These are phyloP conservation scores for Orbilia javanica DNA, from an alignment of 2,329 filamentous ascomycete genomes.

Conservation along the genomic window DNA sequence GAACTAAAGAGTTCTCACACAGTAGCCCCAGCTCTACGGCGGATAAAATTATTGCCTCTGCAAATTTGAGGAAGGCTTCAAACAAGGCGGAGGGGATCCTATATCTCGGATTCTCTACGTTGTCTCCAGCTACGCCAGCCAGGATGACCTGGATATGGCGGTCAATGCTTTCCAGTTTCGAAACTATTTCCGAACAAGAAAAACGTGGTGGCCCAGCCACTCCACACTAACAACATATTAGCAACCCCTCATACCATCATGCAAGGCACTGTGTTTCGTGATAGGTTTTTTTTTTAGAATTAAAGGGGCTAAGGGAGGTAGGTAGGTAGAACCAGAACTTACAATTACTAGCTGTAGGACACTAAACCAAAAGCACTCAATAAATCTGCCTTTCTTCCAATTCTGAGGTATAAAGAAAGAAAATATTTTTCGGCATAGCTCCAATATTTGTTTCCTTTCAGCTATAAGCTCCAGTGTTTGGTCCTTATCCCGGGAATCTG, in stretches of 20 bases:
- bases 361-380: slow-evolving; percentile 34
- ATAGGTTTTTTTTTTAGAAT: too few species aligned
- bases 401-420: slow-evolving; percentile 35
- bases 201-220: neutral
- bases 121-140: slow-evolving; percentile 33
- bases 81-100: slow-evolving; percentile 33
- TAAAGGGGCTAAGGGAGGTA: too few species aligned
- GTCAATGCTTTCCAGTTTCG: slow-evolving; percentile 12
- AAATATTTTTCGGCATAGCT: slow-evolving; percentile 24
- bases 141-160: slow-evolving; percentile 17
- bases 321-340: too few species aligned
- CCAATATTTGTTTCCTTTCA: neutral
- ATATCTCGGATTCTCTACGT: slow-evolving; percentile 33
- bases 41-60: neutral
- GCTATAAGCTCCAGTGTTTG: neutral
- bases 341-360: slow-evolving; percentile 15
- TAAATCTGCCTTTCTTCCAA: slow-evolving; percentile 29
- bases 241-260: neutral
- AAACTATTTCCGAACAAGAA: neutral
- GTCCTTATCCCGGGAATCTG: neutral
- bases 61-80: slow-evolving; percentile 23
- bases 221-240: neutral
- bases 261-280: neutral
- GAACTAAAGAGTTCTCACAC: too few species aligned
- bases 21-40: neutral